Evolutionary conservation across 116 monocot genomes (phyloP).

Genomic region (Posidonia oceanica): DNA sequence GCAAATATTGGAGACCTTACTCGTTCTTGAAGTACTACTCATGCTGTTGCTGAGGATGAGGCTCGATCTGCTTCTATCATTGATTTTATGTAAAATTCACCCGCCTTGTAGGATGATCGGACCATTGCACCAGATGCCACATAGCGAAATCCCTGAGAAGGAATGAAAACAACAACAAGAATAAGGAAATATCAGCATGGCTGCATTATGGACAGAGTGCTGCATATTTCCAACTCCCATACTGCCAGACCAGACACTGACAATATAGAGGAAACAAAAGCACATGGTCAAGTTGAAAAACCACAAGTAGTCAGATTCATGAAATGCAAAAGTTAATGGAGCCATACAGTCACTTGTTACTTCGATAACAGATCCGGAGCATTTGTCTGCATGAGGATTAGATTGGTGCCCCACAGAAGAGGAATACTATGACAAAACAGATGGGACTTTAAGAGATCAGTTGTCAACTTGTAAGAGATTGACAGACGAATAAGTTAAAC

Average conservation of each 20-base stretch:
- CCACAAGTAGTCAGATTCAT: neutral
- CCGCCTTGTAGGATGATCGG: slow-evolving; percentile 91
- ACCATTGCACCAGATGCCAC: slow-evolving; percentile 95
- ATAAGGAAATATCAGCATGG: neutral
- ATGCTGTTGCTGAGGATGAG: slow-evolving; percentile 1
- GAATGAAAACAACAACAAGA: neutral
- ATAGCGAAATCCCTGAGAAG: slow-evolving; percentile 72
- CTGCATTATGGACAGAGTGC: neutral
- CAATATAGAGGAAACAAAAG: neutral
- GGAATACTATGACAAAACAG: no score
- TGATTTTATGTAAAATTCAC: slow-evolving; percentile 89
- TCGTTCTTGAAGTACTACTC: neutral
- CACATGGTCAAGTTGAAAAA: neutral
- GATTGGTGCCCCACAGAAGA: no score
- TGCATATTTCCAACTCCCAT: neutral
- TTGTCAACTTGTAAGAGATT: neutral
- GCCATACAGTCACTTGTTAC: no score
- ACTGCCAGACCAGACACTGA: neutral
- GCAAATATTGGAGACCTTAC: neutral
- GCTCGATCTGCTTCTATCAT: slow-evolving; percentile 91
- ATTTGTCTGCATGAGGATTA: no score
- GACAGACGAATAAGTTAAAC: neutral
- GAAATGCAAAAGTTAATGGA: no score
- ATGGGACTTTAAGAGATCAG: no score
- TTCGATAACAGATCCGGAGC: no score